Percentiles rank a stretch among this genome's conserved stretches.
These are phyloP conservation scores for Aurifilum marmelostoma DNA, from an alignment of 2,329 filamentous ascomycete species.

Conservation along the genomic window DNA sequence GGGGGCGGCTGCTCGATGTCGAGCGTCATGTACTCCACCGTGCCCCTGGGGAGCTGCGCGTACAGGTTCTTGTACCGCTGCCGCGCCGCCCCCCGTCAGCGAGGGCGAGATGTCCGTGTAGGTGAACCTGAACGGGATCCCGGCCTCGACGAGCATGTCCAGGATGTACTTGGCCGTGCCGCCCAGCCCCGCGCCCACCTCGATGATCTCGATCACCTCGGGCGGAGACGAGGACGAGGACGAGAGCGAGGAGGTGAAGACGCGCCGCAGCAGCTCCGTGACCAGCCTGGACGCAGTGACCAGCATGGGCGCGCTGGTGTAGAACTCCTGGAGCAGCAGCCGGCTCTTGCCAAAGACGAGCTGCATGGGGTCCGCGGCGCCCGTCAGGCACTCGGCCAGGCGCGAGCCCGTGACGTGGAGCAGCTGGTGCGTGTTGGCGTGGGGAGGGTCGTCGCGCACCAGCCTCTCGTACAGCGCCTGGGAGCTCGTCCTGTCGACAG, in stretches of 20 bases:
- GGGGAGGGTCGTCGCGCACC: slow-evolving; percentile 33
- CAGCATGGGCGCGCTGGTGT: slow-evolving; percentile 37
- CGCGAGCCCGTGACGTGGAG: slow-evolving; percentile 37
- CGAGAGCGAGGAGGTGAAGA: slow-evolving; percentile 4
- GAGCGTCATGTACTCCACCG: slow-evolving; percentile 35
- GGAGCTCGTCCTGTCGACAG: slow-evolving; percentile 27
- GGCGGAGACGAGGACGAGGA: too few species aligned
- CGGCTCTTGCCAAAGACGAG: slow-evolving; percentile 43
- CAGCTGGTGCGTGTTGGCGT: slow-evolving; percentile 39
- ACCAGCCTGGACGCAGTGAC: slow-evolving; percentile 27
- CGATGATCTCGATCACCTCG: slow-evolving; percentile 41
- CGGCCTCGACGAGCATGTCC: slow-evolving; percentile 31
- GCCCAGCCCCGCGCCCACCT: slow-evolving; percentile 48
- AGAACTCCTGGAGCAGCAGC: slow-evolving; percentile 40
- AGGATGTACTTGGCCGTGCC: slow-evolving; percentile 43
- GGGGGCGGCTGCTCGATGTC: slow-evolving; percentile 36
- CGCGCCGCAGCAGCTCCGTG: slow-evolving; percentile 27
- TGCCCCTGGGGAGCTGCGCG: background rate
- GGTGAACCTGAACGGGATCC: slow-evolving; percentile 41
- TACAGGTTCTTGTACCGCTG: slow-evolving; percentile 25
- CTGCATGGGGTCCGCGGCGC: slow-evolving; percentile 40
- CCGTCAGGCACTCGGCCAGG: slow-evolving; percentile 44
- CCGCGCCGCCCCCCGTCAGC: slow-evolving; percentile 35
- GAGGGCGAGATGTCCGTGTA: slow-evolving; percentile 47
- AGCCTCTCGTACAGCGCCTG: slow-evolving; percentile 16